Conservation (phyloP, 495 filamentous ascomycete genomes). For the Xylaria acuta region DNA sequence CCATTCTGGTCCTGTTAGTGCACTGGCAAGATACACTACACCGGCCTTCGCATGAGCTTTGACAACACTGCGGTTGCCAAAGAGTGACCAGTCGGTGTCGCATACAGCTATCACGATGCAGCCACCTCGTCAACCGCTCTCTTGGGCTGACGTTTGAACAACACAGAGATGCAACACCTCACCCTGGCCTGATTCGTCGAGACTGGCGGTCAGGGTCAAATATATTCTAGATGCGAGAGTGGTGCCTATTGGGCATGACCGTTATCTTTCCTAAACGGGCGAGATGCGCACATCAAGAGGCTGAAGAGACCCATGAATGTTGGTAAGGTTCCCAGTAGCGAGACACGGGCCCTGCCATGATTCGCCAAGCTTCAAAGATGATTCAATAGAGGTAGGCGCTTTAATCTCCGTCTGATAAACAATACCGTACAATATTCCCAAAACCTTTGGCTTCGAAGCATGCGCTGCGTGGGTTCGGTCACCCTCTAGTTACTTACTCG, state of each 20-base stretch:
- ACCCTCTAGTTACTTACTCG: conserved; percentile 18
- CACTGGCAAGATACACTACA: neutral
- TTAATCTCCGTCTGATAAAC: conserved; percentile 6
- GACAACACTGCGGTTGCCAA: conserved; percentile 20
- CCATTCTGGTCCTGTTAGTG: neutral
- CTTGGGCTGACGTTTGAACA: conserved; percentile 24
- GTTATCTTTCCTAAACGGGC: conserved; percentile 23
- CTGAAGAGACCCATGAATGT: conserved; percentile 20
- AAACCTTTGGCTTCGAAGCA: neutral
- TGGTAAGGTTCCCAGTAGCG: conserved; percentile 13
- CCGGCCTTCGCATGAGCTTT: conserved; percentile 18
- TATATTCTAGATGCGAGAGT: conserved; percentile 2
- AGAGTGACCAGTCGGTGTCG: conserved; percentile 15
- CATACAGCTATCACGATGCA: conserved; percentile 27
- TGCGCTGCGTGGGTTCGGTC: conserved; percentile 26
- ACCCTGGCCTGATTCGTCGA: conserved; percentile 14
- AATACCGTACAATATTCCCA: conserved; percentile 7
- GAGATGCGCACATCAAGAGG: conserved; percentile 28
- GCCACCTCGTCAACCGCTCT: conserved; percentile 20
- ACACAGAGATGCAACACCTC: conserved; percentile 22
- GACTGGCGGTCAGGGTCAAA: conserved; percentile 24
- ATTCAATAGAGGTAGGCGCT: conserved; percentile 12
- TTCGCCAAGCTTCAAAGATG: conserved; percentile 20
- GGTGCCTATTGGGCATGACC: conserved; percentile 26
- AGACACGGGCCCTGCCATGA: neutral